Conservation (phyloP, 345 rosid genomes). For the Gossypium sturtianum region DNA sequence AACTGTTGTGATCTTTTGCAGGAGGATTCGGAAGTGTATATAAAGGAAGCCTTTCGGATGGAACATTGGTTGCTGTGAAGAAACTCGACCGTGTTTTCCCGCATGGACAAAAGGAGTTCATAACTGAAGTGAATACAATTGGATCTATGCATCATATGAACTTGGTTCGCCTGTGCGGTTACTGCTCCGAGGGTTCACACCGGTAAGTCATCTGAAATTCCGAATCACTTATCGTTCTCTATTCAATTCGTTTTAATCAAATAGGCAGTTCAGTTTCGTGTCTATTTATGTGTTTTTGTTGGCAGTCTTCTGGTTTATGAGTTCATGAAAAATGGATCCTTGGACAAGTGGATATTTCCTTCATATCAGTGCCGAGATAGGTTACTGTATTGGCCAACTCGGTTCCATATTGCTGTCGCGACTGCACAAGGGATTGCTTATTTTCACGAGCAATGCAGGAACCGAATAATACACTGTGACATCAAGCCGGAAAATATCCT, state of each 20-base stretch:
- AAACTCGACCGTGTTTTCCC: constrained; percentile 57
- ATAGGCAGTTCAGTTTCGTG: not conserved
- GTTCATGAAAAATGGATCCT: constrained; percentile 64
- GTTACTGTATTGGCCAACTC: constrained; percentile 57
- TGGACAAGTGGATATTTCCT: constrained; percentile 74
- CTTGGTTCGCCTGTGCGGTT: constrained; percentile 69
- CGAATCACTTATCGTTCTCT: not conserved
- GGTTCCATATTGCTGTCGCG: constrained; percentile 49
- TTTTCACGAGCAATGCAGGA: constrained; percentile 73
- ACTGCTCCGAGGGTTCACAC: constrained; percentile 64
- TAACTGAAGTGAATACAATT: constrained; percentile 82
- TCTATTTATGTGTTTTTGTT: not conserved
- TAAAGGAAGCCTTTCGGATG: constrained; percentile 52
- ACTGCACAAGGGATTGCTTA: constrained; percentile 71
- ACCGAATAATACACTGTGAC: constrained; percentile 63
- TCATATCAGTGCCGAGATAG: constrained; percentile 16
- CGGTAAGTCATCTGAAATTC: constrained; percentile 34
- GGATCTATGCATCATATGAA: constrained; percentile 86
- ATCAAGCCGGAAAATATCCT: constrained; percentile 71
- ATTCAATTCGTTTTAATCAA: not conserved
- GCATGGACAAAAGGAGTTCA: constrained; percentile 66
- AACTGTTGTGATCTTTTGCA: constrained; percentile 14
- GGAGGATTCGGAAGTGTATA: constrained; percentile 85
- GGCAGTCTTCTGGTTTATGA: constrained; percentile 72
- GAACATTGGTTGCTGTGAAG: constrained; percentile 61